phyloP scores from a whole-genome alignment of 441 rosid genomes.

The Erodium trifolium region DNA sequence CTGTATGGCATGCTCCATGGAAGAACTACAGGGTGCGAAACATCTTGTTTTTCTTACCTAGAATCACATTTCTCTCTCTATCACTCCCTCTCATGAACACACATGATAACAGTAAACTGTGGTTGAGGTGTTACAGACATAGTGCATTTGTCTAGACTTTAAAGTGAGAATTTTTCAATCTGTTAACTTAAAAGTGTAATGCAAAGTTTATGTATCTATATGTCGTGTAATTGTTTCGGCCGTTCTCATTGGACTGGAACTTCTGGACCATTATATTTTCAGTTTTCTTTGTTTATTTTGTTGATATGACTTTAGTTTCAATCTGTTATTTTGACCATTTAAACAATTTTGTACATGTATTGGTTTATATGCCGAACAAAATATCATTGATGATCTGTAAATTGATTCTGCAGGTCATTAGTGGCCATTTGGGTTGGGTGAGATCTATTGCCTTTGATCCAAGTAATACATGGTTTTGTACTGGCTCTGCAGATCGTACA shows the following conservation, averaged over 20 bases:
- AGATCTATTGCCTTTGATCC: slow-evolving; percentile 51
- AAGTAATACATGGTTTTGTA: slow-evolving; percentile 61
- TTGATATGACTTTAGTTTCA: background rate
- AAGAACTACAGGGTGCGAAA: slow-evolving; percentile 80
- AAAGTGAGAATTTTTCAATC: too few species aligned
- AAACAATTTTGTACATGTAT: background rate
- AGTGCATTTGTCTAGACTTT: background rate
- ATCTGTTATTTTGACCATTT: background rate
- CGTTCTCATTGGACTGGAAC: background rate
- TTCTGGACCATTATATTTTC: background rate
- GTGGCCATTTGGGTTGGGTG: slow-evolving; percentile 98
- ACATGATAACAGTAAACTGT: too few species aligned
- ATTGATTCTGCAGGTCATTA: slow-evolving; percentile 47
- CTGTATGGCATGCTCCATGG: slow-evolving; percentile 97
- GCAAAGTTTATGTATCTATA: background rate
- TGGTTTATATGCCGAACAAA: background rate
- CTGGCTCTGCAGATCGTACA: slow-evolving; percentile 97
- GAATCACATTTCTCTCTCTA: background rate
- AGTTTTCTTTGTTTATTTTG: background rate
- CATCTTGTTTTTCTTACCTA: background rate
- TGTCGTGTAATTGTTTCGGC: background rate
- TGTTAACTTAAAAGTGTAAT: background rate
- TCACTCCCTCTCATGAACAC: background rate
- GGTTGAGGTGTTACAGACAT: background rate
- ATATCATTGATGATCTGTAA: slow-evolving; percentile 11